Conservation (phyloP, 2,329 filamentous ascomycete genomes). For the Cladosporium halotolerans region DNA sequence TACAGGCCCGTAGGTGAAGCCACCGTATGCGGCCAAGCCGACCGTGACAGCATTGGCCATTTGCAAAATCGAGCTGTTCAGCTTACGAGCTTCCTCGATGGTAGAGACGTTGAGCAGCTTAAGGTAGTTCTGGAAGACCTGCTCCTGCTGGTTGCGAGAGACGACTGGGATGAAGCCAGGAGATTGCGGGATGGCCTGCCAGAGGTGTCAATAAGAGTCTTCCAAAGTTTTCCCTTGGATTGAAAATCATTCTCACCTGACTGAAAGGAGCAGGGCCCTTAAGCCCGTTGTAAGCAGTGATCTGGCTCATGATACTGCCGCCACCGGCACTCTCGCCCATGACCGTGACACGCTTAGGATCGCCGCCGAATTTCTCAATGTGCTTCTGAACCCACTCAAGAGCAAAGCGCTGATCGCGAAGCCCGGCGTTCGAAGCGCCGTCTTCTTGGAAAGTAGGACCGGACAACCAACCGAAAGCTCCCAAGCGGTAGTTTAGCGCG, state of each 20-base stretch:
- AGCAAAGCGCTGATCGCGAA: slow-evolving; percentile 50
- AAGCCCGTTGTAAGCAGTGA: slow-evolving; percentile 43
- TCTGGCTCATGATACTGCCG: slow-evolving; percentile 50
- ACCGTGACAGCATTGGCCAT: slow-evolving; percentile 41
- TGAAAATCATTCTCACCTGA: slow-evolving; percentile 12
- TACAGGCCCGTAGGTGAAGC: slow-evolving; percentile 42
- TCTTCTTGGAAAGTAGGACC: slow-evolving; percentile 39
- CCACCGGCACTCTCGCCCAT: slow-evolving; percentile 49
- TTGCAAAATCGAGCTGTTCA: slow-evolving; percentile 36
- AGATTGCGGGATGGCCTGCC: slow-evolving; percentile 41
- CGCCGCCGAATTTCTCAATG: slow-evolving; percentile 50
- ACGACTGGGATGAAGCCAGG: slow-evolving; percentile 38
- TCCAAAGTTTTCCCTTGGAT: no score
- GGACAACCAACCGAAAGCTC: slow-evolving; percentile 44
- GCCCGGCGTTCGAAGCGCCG: slow-evolving; percentile 44
- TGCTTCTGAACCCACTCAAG: slow-evolving; percentile 53
- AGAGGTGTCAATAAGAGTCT: neutral
- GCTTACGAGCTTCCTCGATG: slow-evolving; percentile 38
- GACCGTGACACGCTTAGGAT: slow-evolving; percentile 44
- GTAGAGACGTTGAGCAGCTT: slow-evolving; percentile 37
- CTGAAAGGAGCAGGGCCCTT: slow-evolving; percentile 39
- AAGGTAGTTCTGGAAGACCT: slow-evolving; percentile 36
- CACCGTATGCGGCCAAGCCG: slow-evolving; percentile 35
- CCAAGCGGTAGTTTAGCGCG: slow-evolving; percentile 44
- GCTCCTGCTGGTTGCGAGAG: slow-evolving; percentile 33